Conservation (phyloP, 345 rosid species). For the Balakata baccata region DNA sequence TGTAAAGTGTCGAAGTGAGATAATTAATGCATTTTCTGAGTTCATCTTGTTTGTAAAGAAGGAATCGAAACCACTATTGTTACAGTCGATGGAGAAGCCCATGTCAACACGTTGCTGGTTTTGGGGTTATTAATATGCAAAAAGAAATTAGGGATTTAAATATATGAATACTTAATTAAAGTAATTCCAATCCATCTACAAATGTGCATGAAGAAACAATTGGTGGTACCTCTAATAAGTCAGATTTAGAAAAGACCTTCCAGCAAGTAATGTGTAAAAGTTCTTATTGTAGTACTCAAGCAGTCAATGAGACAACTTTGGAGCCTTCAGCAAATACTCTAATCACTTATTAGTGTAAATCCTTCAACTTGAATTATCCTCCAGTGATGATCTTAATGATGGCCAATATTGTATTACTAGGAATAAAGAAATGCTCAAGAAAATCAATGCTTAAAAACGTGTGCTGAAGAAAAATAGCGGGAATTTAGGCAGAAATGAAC, state of each 20-base stretch:
- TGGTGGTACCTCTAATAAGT: not conserved
- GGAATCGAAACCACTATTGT: no score
- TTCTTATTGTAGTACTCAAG: not conserved
- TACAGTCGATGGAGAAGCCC: no score
- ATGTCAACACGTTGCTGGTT: no score
- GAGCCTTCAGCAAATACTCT: not conserved
- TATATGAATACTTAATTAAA: no score
- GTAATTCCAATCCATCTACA: not conserved
- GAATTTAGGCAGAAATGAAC: conserved; percentile 17
- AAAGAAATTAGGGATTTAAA: no score
- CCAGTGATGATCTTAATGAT: not conserved
- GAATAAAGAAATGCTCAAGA: conserved; percentile 20
- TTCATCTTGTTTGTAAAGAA: no score
- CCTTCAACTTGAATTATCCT: not conserved
- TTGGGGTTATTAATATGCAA: no score
- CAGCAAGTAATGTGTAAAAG: not conserved
- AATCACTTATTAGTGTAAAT: not conserved
- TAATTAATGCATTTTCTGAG: no score
- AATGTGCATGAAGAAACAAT: no score
- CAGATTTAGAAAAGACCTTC: conserved; percentile 2
- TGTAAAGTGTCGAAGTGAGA: no score
- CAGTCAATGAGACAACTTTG: not conserved
- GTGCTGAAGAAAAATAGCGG: conserved; percentile 23
- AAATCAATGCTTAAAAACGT: conserved; percentile 18
- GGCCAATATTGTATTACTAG: conserved; percentile 6